A percentile compares a stretch with the other conserved stretches of the same genome.
Conservation (phyloP, 371 early-diverging fungal genomes). For the Mucor sp. region DNA sequence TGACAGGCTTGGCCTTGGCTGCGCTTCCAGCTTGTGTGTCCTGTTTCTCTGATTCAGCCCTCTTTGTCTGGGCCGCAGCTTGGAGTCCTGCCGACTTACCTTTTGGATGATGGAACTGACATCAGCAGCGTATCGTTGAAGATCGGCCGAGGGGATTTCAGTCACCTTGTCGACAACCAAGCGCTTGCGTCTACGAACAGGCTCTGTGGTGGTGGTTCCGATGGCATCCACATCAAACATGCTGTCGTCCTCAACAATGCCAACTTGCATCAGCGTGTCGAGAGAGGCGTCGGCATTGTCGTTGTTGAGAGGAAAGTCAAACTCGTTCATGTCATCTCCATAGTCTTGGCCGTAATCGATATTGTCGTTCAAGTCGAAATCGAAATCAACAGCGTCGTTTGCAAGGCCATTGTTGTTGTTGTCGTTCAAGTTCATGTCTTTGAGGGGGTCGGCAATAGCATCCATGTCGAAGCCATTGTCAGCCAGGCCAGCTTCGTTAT, state of each 20-base stretch:
- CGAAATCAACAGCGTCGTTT: conserved; percentile 41
- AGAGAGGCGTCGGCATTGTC: conserved; percentile 13
- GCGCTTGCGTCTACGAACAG: conserved; percentile 53
- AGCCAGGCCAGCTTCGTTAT: conserved; percentile 38
- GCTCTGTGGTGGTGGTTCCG: not conserved
- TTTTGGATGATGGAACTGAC: conserved; percentile 43
- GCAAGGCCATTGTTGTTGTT: conserved; percentile 29
- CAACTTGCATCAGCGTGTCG: conserved; percentile 34
- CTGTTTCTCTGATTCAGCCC: not conserved
- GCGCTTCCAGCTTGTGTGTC: not conserved
- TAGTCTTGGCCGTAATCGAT: conserved; percentile 12
- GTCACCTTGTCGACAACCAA: conserved; percentile 70
- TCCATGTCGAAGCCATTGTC: conserved; percentile 31
- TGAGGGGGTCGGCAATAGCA: conserved; percentile 34
- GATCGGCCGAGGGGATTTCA: conserved; percentile 64
- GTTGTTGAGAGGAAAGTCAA: conserved; percentile 1
- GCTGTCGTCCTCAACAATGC: conserved; percentile 31
- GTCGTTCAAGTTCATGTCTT: conserved; percentile 51
- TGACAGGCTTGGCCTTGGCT: not conserved
- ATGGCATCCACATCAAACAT: conserved; percentile 21
- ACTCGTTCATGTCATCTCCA: not conserved
- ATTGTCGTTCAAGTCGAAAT: conserved; percentile 60
- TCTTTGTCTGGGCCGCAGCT: no score
- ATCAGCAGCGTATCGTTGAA: conserved; percentile 53
- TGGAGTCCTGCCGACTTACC: conserved; percentile 5